Evolutionary conservation across 306 rosid species (phyloP).

Genomic region (Vicia sativa): DNA sequence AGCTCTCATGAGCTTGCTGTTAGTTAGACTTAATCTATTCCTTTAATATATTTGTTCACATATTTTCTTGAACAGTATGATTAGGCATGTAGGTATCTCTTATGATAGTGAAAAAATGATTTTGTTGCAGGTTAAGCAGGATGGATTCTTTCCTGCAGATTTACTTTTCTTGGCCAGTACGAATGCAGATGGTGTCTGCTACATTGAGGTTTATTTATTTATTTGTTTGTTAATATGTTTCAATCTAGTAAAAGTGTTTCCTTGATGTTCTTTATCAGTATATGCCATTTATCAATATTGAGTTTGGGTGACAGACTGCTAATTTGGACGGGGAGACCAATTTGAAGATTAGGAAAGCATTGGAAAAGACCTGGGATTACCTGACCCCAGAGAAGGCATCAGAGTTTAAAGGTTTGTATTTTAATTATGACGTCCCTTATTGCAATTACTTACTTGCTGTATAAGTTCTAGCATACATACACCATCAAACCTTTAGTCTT

Average conservation of each 20-base stretch:
- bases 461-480: constrained; percentile 19
- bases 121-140: constrained; percentile 74
- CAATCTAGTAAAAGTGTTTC: constrained; percentile 1
- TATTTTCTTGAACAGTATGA: not conserved
- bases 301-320: constrained; percentile 69
- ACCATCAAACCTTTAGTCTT: constrained; percentile 20
- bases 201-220: constrained; percentile 69
- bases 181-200: constrained; percentile 94
- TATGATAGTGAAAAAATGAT: not conserved
- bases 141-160: constrained; percentile 88
- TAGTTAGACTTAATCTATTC: too few relatives aligned
- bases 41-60: constrained; percentile 8
- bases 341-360: constrained; percentile 88
- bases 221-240: constrained; percentile 15
- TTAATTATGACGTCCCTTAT: constrained; percentile 11
- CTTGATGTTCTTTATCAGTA: constrained; percentile 21
- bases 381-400: constrained; percentile 75
- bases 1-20: too few relatives aligned
- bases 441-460: constrained; percentile 16
- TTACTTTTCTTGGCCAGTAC: constrained; percentile 89
- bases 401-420: constrained; percentile 75
- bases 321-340: constrained; percentile 98
- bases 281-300: constrained; percentile 18
- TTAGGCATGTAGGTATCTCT: not conserved
- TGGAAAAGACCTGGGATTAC: constrained; percentile 97